Evolutionary conservation across 768 basidiomycete genomes (phyloP), one percentile per base, ranked within the genome.

Genomic region (Hypsizygus marmoreus): DNA sequence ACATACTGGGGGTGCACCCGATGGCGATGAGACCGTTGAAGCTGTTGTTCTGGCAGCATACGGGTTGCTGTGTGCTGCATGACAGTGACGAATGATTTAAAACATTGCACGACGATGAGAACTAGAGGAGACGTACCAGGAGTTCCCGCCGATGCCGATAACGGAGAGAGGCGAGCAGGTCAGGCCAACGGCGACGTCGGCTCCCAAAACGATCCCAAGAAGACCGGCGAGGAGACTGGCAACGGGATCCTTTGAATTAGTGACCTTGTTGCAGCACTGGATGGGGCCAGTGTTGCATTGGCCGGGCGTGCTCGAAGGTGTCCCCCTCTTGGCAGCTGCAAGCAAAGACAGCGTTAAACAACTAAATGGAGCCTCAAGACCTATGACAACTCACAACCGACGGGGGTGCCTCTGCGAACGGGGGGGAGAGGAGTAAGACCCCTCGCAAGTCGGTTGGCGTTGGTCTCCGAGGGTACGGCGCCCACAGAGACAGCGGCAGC

Each of bases 391-490:
- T 38, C 43, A 76, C 75, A 41, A 6, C 19, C 50, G 6, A 64
- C 58, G 10, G 62, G 64, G 1, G 72, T 68, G 1, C 50, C 68
- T 20, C 72, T 66, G 25, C 70, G 69, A 0, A 54, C 54, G n/a
- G 81, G 81, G 1, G 76, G 63, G 1, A 69, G 58, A 13, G 79
- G 81, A 22, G 69, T 59, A 4, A 83, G 62, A 9, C 82, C 80
- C 14, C 77, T 78, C 43, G 78, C 55, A 36, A 84, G 49, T 28
- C 82, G 78, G 10, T 72, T 49, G 0, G 73, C 81, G 41, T 83
- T 83, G 37, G 77, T 75, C 42, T 76, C 74, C 23, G 58, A 50
- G 17, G 60, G 47, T 11, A 64, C 62, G 10, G 67, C 65, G n/a
- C 67, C 69, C 50, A 68, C 69, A 7, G 60, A 44, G 29, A 70